These are phyloP conservation scores for Aspergillus asperescens DNA, from an alignment of 495 filamentous ascomycete genomes.

Conservation along the genomic window DNA sequence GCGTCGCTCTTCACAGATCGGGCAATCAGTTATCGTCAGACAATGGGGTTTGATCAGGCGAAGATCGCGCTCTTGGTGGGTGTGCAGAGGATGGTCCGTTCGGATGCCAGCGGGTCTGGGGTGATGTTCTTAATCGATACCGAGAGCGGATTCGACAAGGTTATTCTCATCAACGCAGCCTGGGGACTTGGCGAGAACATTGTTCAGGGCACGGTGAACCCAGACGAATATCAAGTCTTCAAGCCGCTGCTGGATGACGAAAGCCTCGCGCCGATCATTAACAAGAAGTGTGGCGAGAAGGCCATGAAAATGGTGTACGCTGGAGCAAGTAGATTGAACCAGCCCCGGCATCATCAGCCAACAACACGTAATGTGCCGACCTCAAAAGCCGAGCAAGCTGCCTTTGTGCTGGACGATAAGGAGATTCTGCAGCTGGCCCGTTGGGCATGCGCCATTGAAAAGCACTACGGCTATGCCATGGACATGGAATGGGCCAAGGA, in stretches of 20 bases:
- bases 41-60: constrained; percentile 31
- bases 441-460: constrained; percentile 33
- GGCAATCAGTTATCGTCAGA: constrained; percentile 32
- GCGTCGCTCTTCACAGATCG: constrained; percentile 35
- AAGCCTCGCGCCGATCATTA: constrained; percentile 10
- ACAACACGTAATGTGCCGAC: constrained; percentile 32
- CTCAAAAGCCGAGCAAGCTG: constrained; percentile 30
- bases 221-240: constrained; percentile 37
- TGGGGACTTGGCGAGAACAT: constrained; percentile 38
- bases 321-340: neutral
- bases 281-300: constrained; percentile 17
- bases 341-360: constrained; percentile 1
- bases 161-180: constrained; percentile 34
- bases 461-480: constrained; percentile 34
- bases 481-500: constrained; percentile 40
- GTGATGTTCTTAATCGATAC: constrained; percentile 39
- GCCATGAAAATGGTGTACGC: constrained; percentile 19
- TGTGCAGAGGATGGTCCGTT: constrained; percentile 36
- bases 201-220: constrained; percentile 33
- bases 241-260: constrained; percentile 18
- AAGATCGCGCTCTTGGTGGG: constrained; percentile 31
- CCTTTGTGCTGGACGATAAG: constrained; percentile 25
- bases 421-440: constrained; percentile 33
- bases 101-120: constrained; percentile 28
- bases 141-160: constrained; percentile 32